Evolutionary conservation across 2,329 filamentous ascomycete genomes (phyloP).

Genomic region (Fusarium mundagurra): DNA sequence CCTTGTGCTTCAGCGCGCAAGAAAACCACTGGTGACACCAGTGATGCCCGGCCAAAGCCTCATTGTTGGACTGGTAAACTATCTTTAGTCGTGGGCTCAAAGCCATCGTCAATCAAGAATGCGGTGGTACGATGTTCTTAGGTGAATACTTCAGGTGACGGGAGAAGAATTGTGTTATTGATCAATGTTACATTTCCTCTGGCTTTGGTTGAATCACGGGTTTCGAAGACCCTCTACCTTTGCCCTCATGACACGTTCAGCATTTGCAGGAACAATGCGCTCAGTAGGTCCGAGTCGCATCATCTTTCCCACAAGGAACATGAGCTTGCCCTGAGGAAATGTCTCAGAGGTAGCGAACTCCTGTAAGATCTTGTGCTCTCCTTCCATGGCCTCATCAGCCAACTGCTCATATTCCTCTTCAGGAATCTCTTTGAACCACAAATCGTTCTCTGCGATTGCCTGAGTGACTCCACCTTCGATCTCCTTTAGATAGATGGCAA

Average conservation of each 20-base stretch:
- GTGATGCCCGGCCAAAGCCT: slow-evolving; percentile 28
- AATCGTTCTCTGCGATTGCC: slow-evolving; percentile 56
- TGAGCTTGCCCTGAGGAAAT: slow-evolving; percentile 67
- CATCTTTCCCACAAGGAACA: slow-evolving; percentile 70
- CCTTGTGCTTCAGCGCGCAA: slow-evolving; percentile 25
- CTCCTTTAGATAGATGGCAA: slow-evolving; percentile 60
- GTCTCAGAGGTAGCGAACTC: slow-evolving; percentile 57
- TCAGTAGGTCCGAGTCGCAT: slow-evolving; percentile 64
- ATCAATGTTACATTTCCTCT: slow-evolving; percentile 7
- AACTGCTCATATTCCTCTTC: slow-evolving; percentile 59
- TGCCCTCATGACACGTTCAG: slow-evolving; percentile 57
- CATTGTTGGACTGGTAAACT: slow-evolving; percentile 29
- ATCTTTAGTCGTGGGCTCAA: slow-evolving; percentile 23
- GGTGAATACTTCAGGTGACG: slow-evolving; percentile 21
- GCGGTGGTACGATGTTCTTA: slow-evolving; percentile 33
- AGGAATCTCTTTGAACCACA: slow-evolving; percentile 66
- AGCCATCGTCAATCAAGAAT: slow-evolving; percentile 5
- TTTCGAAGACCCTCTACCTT: slow-evolving; percentile 41
- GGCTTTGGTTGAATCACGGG: slow-evolving; percentile 16
- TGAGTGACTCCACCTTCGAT: slow-evolving; percentile 55
- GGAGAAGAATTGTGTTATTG: slow-evolving; percentile 18
- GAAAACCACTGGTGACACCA: slow-evolving; percentile 32
- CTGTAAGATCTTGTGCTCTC: slow-evolving; percentile 57
- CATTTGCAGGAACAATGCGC: slow-evolving; percentile 63
- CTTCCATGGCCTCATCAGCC: slow-evolving; percentile 55